Conservation (phyloP, 2,329 filamentous ascomycete genomes). For the Dothideomycetidae sp. region DNA sequence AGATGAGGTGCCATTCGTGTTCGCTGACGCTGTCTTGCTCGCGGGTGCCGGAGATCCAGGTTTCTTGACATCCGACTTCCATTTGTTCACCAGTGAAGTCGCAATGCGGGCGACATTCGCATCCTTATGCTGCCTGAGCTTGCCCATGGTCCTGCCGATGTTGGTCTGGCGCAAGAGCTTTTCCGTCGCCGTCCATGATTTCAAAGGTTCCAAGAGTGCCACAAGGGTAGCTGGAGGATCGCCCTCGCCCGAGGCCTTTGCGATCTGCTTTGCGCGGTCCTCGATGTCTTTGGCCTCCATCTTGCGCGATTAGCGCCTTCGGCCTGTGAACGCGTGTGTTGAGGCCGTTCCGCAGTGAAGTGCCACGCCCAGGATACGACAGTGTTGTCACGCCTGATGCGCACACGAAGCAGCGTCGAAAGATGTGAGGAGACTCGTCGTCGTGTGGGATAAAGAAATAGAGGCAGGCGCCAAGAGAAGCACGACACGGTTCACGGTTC, state of each 20-base stretch:
- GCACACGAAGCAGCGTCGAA: neutral
- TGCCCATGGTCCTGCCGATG: constrained; percentile 80
- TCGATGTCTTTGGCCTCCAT: constrained; percentile 79
- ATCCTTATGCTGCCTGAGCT: constrained; percentile 68
- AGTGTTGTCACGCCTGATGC: constrained; percentile 5
- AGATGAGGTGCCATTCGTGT: constrained; percentile 28
- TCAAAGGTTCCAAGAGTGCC: constrained; percentile 62
- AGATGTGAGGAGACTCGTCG: too few relatives aligned
- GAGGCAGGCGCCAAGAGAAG: too few relatives aligned
- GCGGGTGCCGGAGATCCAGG: constrained; percentile 13
- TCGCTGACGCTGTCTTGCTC: constrained; percentile 30
- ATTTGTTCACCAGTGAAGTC: constrained; percentile 71
- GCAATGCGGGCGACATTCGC: constrained; percentile 58
- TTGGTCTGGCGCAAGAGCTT: constrained; percentile 82
- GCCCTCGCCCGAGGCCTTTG: constrained; percentile 61
- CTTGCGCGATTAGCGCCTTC: constrained; percentile 12
- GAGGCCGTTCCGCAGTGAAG: too few relatives aligned
- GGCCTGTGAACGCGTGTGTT: too few relatives aligned
- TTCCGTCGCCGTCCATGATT: constrained; percentile 70
- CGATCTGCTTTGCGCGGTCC: constrained; percentile 60
- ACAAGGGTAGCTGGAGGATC: constrained; percentile 61
- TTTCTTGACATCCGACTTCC: constrained; percentile 63
- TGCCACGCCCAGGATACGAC: too few relatives aligned
- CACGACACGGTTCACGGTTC: too few relatives aligned
- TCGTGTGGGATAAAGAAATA: too few relatives aligned